Evolutionary conservation across 164 flowering plant genomes (phyloP), one percentile per base, ranked within the genome.

Genomic region (Protea cynaroides): DNA sequence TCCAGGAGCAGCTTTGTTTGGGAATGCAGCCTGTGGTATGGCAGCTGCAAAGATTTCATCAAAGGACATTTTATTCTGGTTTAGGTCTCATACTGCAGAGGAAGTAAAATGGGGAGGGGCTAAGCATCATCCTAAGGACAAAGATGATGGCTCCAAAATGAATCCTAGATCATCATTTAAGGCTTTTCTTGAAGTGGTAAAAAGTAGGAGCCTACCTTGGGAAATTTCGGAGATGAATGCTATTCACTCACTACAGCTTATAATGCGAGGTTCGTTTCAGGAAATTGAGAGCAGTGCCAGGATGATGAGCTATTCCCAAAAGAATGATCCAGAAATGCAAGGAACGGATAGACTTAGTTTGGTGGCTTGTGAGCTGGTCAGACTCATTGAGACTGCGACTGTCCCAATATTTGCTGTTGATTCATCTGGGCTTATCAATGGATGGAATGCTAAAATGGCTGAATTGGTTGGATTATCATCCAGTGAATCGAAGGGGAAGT

Each of bases 1-100:
- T 51, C 85, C 85, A 0, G 81, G 87, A 57, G 90, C 91, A 21
- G 74, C 80, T 61, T 69, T 56, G 18, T 78, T 89, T 15, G 86
- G 84, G 9, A 84, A 87, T 68, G 86, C 78, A 22, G 88, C 87
- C 50, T 90, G 96, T 73, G 96, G 94, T 17, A 76, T 90, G 92
- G 88, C 88, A 29, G 55, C 79, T 25, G 90, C 81, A 36, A 64
- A 62, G 59, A 71, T 87, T 51, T 72, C 79, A 36, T 74, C 78
- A 8, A 79, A 64, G 49, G 87, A 87, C 70, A 83, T 80, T 66
- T 73, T 90, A 24, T 86, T 86, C 69, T 78, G 81, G 81, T 78
- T 78, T 52, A 62, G 79, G 25, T 75, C 77, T 46, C 75, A 71
- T 50, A 68, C 71, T 18, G 77, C 70, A 4, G 71, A 73, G 62